Conservation (phyloP, 495 filamentous ascomycete genomes). For the Penicillium argentinense region DNA sequence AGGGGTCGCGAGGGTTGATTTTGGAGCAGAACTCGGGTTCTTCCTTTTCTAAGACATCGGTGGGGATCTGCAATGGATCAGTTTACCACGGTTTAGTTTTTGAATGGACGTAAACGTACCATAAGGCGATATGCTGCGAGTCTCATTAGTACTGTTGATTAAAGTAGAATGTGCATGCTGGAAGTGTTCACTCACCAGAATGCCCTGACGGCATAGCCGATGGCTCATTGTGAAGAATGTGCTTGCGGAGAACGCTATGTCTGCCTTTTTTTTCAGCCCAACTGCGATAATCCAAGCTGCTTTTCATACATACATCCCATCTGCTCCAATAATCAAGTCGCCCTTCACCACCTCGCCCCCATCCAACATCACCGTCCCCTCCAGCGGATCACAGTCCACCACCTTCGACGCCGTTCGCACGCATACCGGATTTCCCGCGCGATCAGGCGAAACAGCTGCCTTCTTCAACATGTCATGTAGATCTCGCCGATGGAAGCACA, state of each 20-base stretch:
- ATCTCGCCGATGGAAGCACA: slow-evolving; percentile 30
- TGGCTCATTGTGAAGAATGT: slow-evolving; percentile 8
- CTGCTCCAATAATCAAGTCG: slow-evolving; percentile 48
- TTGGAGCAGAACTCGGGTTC: slow-evolving; percentile 23
- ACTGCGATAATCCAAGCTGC: neutral
- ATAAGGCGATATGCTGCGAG: slow-evolving; percentile 24
- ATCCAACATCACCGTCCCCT: slow-evolving; percentile 23
- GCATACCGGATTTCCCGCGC: slow-evolving; percentile 15
- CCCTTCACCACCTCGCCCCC: slow-evolving; percentile 18
- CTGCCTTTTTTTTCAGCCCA: neutral
- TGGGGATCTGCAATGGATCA: too few species aligned
- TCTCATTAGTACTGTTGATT: too few species aligned
- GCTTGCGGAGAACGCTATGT: slow-evolving; percentile 17
- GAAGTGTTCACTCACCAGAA: slow-evolving; percentile 19
- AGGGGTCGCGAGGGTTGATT: slow-evolving; percentile 25
- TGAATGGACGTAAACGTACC: slow-evolving; percentile 17
- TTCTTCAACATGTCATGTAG: slow-evolving; percentile 25
- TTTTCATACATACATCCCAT: slow-evolving; percentile 37
- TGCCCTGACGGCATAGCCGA: slow-evolving; percentile 18
- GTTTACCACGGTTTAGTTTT: too few species aligned
- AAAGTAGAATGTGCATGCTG: neutral
- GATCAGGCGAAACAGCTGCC: slow-evolving; percentile 11
- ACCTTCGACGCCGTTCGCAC: slow-evolving; percentile 19
- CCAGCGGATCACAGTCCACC: slow-evolving; percentile 11
- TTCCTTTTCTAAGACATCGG: slow-evolving; percentile 14